Conservation (phyloP, 768 basidiomycete species). For the Mrakia gelida region DNA sequence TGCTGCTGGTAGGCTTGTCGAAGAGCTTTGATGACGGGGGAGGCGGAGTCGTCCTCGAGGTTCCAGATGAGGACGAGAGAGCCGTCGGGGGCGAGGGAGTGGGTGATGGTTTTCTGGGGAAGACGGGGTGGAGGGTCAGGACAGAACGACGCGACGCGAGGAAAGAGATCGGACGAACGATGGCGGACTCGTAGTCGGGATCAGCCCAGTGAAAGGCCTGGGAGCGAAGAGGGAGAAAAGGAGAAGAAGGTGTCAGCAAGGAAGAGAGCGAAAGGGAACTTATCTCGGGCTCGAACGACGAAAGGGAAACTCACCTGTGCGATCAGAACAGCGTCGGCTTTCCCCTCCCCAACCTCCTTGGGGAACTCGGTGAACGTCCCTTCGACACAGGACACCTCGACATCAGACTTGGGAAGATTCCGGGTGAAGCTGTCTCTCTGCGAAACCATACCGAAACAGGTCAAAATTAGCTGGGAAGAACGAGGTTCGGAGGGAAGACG, state of each 20-base stretch:
- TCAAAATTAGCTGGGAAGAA: not conserved
- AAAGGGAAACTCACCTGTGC: not conserved
- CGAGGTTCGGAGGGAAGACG: not conserved
- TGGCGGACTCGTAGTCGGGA: constrained; percentile 3
- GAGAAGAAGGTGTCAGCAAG: too few relatives aligned
- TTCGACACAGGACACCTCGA: not conserved
- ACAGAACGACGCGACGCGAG: not conserved
- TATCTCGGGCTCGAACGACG: too few relatives aligned
- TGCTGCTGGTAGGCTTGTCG: constrained; percentile 6
- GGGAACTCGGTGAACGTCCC: constrained; percentile 22
- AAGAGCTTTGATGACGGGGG: not conserved
- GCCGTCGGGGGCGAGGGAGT: not conserved
- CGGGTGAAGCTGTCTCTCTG: constrained; percentile 12
- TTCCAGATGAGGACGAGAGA: constrained; percentile 22
- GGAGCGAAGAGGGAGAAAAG: not conserved
- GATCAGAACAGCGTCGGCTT: not conserved
- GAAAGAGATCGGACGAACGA: not conserved
- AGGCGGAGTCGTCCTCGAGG: not conserved
- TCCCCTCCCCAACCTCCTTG: not conserved
- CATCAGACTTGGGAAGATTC: not conserved
- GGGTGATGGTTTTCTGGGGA: not conserved
- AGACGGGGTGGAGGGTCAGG: not conserved
- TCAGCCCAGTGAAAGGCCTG: constrained; percentile 19
- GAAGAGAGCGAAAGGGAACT: not conserved
- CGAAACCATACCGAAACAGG: not conserved